Percentiles rank a stretch among this genome's conserved stretches.
phyloP scores from a whole-genome alignment of 2,329 filamentous ascomycete genomes.

The Chrysoporthe austroafricana region DNA sequence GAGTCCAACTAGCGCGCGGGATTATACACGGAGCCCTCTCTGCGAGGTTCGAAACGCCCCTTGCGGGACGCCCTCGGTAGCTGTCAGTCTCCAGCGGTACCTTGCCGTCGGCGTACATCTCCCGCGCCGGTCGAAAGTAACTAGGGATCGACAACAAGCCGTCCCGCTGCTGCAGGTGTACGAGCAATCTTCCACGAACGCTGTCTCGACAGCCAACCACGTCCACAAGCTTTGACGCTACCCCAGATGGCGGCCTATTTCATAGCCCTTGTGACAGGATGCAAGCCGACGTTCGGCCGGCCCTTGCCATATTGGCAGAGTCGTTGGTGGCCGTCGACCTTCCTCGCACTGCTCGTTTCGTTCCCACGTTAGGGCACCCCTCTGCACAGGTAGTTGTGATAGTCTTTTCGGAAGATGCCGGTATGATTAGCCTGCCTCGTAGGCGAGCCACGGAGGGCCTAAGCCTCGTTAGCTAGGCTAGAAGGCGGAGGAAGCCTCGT shows the following conservation, averaged over 20 bases:
- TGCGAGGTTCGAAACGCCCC: not conserved
- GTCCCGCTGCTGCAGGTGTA: not conserved
- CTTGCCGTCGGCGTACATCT: not conserved
- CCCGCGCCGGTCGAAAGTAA: conserved; percentile 11
- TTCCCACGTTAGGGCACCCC: not conserved
- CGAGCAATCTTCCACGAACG: not conserved
- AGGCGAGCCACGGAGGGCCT: not conserved
- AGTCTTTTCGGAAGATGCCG: not conserved
- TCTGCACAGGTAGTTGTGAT: not conserved
- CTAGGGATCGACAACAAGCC: conserved; percentile 3
- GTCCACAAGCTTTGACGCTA: conserved; percentile 1
- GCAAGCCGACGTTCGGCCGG: conserved; percentile 13
- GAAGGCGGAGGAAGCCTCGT: conserved; percentile 13
- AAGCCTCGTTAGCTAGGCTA: conserved; percentile 6
- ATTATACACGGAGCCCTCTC: not conserved
- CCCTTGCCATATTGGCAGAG: not conserved
- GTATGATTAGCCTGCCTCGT: not conserved
- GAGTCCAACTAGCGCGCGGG: conserved; percentile 3
- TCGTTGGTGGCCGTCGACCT: not conserved
- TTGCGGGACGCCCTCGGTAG: conserved; percentile 5
- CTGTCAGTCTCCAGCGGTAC: conserved; percentile 12
- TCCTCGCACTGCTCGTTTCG: not conserved
- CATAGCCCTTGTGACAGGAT: not conserved
- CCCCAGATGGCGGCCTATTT: conserved; percentile 5
- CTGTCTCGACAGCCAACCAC: conserved; percentile 1